A percentile compares a stretch with the other conserved stretches of the same genome.
These are phyloP conservation scores for Blastobotrys niveus DNA, from an alignment of 1,139 yeast genomes.

Conservation along the genomic window DNA sequence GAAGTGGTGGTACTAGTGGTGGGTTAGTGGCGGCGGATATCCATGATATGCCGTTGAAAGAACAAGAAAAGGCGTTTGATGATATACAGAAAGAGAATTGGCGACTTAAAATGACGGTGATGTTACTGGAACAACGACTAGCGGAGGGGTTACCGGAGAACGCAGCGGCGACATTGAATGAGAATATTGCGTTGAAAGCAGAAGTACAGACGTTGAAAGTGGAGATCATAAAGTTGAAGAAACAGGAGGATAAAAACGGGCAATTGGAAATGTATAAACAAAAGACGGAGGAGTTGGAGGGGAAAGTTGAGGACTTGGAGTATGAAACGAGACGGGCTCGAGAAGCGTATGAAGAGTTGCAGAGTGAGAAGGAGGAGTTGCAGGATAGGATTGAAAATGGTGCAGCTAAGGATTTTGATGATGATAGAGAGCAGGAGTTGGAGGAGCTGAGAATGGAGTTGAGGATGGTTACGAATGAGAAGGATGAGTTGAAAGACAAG, in stretches of 20 bases:
- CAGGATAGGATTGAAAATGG: constrained; percentile 15
- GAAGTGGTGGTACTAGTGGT: too few relatives aligned
- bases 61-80: constrained; percentile 37
- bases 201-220: constrained; percentile 21
- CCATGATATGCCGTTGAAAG: constrained; percentile 24
- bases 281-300: constrained; percentile 10
- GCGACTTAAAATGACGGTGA: constrained; percentile 49
- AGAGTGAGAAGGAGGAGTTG: constrained; percentile 6
- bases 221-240: constrained; percentile 13
- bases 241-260: background rate
- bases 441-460: constrained; percentile 5
- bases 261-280: constrained; percentile 3
- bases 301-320: constrained; percentile 13
- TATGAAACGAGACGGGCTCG: constrained; percentile 11
- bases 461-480: constrained; percentile 16
- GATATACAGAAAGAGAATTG: constrained; percentile 55
- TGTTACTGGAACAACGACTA: constrained; percentile 17
- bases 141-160: constrained; percentile 20
- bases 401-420: constrained; percentile 9
- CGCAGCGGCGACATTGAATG: constrained; percentile 17
- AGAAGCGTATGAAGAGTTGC: constrained; percentile 8
- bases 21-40: constrained; percentile 9
- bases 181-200: constrained; percentile 23
- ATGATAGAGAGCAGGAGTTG: constrained; percentile 1
- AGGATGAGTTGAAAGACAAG: constrained; percentile 26